Evolutionary conservation across 257 asterid species (phyloP).

Genomic region (Nicotiana attenuata): DNA sequence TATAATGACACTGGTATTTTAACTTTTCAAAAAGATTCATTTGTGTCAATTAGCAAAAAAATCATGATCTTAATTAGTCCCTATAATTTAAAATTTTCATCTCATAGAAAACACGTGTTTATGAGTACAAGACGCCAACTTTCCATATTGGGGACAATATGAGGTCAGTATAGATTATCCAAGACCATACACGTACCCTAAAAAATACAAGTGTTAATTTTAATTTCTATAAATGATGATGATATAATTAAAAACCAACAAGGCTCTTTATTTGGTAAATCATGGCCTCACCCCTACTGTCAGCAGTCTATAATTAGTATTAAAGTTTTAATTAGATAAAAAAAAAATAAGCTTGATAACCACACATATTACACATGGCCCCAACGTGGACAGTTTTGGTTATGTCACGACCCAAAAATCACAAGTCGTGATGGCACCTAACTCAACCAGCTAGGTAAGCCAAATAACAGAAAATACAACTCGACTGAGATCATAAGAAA

Average conservation of each 20-base stretch:
- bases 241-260: slow-evolving; percentile 1
- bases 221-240: background rate
- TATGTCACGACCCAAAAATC: background rate
- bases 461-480: too few relatives aligned
- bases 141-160: slow-evolving; percentile 11
- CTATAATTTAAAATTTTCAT: background rate
- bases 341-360: background rate
- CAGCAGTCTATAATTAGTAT: background rate
- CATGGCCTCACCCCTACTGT: background rate
- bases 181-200: slow-evolving; percentile 26
- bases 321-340: background rate
- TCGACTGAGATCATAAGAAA: too few relatives aligned
- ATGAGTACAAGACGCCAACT: background rate
- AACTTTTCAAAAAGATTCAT: too few relatives aligned
- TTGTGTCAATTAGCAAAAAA: too few relatives aligned
- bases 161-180: slow-evolving; percentile 14
- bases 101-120: slow-evolving; percentile 4
- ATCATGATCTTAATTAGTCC: too few relatives aligned
- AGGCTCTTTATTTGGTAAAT: slow-evolving; percentile 14
- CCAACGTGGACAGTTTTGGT: slow-evolving; percentile 15
- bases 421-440: too few relatives aligned
- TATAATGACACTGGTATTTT: too few relatives aligned
- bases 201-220: background rate
- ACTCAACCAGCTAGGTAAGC: too few relatives aligned
- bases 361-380: slow-evolving; percentile 4